Percentiles rank a stretch among this genome's conserved stretches.
Conservation (phyloP, 371 early-diverging fungal genomes). For the Paraphysoderma sedebokerense region DNA sequence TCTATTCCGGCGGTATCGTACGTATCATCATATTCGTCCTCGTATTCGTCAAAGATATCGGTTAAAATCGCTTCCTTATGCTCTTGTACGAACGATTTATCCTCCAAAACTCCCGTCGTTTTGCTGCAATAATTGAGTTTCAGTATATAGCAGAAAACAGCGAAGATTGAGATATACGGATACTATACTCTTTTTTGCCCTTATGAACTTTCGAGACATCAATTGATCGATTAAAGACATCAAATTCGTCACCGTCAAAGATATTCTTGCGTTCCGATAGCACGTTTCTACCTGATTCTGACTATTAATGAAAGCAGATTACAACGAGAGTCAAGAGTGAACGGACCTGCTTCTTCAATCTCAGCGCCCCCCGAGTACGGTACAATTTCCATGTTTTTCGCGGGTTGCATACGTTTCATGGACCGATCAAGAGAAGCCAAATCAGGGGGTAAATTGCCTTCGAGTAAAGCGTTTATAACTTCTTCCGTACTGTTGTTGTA, state of each 20-base stretch:
- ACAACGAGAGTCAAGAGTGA: background rate
- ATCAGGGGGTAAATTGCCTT: slow-evolving; percentile 43
- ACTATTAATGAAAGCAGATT: background rate
- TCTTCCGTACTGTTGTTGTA: slow-evolving; percentile 42
- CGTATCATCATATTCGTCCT: slow-evolving; percentile 83
- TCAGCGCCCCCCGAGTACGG: too few relatives aligned
- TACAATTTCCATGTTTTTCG: too few relatives aligned
- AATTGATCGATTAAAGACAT: slow-evolving; percentile 46
- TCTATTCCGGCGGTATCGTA: slow-evolving; percentile 60
- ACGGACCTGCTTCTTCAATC: too few relatives aligned
- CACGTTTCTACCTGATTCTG: slow-evolving; percentile 3
- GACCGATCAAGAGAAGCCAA: slow-evolving; percentile 45
- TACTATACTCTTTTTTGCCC: slow-evolving; percentile 52
- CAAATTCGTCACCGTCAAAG: slow-evolving; percentile 85
- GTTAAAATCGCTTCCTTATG: slow-evolving; percentile 41
- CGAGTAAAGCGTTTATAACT: slow-evolving; percentile 57
- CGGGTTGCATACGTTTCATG: too few relatives aligned
- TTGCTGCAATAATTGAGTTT: slow-evolving; percentile 16
- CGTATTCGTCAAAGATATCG: slow-evolving; percentile 41
- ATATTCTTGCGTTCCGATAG: slow-evolving; percentile 53
- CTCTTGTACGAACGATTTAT: slow-evolving; percentile 31
- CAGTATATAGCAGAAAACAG: background rate
- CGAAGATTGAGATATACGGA: background rate
- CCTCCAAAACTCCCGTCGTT: slow-evolving; percentile 25
- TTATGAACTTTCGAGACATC: slow-evolving; percentile 42